Evolutionary conservation across 1,284 basidiomycete genomes (phyloP).

Genomic region (Phellopilus nigrolimitatus): DNA sequence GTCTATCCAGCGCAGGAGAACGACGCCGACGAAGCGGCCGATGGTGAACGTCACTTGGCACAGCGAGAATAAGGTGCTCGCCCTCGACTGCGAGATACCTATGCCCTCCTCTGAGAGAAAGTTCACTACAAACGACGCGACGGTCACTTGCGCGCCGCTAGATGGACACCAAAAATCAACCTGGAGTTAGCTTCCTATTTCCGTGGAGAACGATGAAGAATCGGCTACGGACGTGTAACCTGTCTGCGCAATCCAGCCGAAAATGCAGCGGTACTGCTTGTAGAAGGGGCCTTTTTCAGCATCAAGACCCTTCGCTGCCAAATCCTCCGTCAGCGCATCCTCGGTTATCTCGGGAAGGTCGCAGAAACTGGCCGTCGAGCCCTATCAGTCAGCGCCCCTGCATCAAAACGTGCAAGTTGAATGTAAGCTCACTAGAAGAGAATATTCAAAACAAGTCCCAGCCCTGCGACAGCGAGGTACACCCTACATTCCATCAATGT

Average conservation of each 20-base stretch:
- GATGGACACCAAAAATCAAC: slow-evolving; percentile 17
- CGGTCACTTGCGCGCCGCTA: slow-evolving; percentile 69
- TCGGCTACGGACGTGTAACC: slow-evolving; percentile 49
- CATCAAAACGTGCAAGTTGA: too few relatives aligned
- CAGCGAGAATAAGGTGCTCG: slow-evolving; percentile 64
- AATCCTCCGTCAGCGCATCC: slow-evolving; percentile 52
- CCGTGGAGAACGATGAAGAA: background rate
- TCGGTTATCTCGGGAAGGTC: slow-evolving; percentile 74
- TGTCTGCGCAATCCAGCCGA: slow-evolving; percentile 71
- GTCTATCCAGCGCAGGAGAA: slow-evolving; percentile 58
- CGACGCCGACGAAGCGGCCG: slow-evolving; percentile 62
- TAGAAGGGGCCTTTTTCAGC: slow-evolving; percentile 55
- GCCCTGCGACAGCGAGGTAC: slow-evolving; percentile 71
- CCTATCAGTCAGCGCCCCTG: slow-evolving; percentile 7
- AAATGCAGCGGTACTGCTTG: slow-evolving; percentile 67
- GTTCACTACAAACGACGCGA: slow-evolving; percentile 72
- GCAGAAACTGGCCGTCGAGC: slow-evolving; percentile 68
- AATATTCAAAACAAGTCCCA: slow-evolving; percentile 59
- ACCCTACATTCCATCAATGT: slow-evolving; percentile 41
- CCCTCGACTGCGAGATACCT: slow-evolving; percentile 47
- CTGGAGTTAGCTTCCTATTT: too few relatives aligned
- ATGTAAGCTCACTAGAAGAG: slow-evolving; percentile 72
- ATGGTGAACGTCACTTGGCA: slow-evolving; percentile 72
- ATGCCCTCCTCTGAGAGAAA: slow-evolving; percentile 60
- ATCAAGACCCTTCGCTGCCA: slow-evolving; percentile 39